Percentiles rank a stretch among this genome's conserved stretches.
These are phyloP conservation scores for Paramecium sonneborni DNA, from an alignment of 73 alveolate genomes.

Conservation along the genomic window DNA sequence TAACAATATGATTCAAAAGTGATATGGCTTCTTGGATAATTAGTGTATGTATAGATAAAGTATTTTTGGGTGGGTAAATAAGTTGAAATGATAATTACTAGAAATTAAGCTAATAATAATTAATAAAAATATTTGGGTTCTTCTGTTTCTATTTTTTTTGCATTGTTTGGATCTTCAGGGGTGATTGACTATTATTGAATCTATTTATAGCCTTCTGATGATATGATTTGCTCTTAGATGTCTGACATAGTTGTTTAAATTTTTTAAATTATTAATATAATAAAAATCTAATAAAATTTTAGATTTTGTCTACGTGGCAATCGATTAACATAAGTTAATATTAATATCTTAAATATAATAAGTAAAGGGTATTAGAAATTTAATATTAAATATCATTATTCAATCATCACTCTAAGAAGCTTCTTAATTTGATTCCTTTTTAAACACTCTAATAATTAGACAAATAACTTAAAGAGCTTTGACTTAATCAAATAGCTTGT, in stretches of 20 bases:
- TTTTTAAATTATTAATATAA: not conserved
- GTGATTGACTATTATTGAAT: not conserved
- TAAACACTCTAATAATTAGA: not conserved
- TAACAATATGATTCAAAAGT: not conserved
- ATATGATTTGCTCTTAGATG: not conserved
- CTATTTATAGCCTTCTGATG: not conserved
- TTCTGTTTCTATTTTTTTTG: not conserved
- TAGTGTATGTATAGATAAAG: not conserved
- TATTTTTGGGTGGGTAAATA: not conserved
- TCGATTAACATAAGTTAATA: not conserved
- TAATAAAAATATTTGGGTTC: not conserved
- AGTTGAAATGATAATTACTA: not conserved
- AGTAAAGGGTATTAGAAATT: not conserved
- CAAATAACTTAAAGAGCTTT: not conserved
- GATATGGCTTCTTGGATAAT: not conserved
- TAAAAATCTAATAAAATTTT: not conserved
- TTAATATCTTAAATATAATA: not conserved
- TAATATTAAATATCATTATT: not conserved
- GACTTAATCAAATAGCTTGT: not conserved
- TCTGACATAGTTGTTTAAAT: not conserved
- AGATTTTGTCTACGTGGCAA: not conserved
- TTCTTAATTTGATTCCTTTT: not conserved
- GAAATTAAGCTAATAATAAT: not conserved
- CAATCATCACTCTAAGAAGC: not conserved
- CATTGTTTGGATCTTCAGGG: not conserved